Base-by-base conservation (phyloP, 345 rosid species). In the Populus simonii region DNA sequence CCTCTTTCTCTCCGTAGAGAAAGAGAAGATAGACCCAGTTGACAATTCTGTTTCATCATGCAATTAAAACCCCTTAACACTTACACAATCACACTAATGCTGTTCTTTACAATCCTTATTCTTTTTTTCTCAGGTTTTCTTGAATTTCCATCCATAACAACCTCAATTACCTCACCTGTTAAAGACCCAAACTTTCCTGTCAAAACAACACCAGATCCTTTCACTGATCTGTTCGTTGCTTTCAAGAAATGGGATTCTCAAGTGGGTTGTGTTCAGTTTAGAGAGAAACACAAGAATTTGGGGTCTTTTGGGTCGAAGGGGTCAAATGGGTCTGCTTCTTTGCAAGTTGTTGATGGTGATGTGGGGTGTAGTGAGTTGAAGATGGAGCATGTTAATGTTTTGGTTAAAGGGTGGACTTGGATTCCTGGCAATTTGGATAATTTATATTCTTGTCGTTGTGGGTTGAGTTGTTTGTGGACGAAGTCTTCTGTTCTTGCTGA, bases 351-450 rank as follows among this genome's bases (percentile, higher is more conserved):
- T 53, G 83, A 81, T 29, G 86, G 80, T 0, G 88, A 84, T 66
- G 84, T 78, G 74, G 81, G 78, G 65, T 93, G 96, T 69, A 71
- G 74, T 72, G 86, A 80, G 74, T 81, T 89, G 83, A 90, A 87
- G 77, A 85, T 90, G 91, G 84, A 78, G 0, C 90, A 92, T 55
- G 99, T 89, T 62, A 89, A 84, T 49, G 88, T 93, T 73, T 84
- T 92, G 90, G 96, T 95, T 35, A 92, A 93, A 81, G 92, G 97
- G 53, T 95, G 99, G 99, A 95, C 97, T 81, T 95, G 99, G 98
- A 83, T 95, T 86, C 99, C 98, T 7, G 94, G 93, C 84, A 92
- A 93, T 89, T 83, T 95, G 90, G 97, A 93, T 68, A 95, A 91
- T 86, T 70, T 93, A 81, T 95, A 93, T 76, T 83, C 90, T 31